Evolutionary conservation across 352 stramenopile genomes (phyloP).

Genomic region (Phytopythium vexans): DNA sequence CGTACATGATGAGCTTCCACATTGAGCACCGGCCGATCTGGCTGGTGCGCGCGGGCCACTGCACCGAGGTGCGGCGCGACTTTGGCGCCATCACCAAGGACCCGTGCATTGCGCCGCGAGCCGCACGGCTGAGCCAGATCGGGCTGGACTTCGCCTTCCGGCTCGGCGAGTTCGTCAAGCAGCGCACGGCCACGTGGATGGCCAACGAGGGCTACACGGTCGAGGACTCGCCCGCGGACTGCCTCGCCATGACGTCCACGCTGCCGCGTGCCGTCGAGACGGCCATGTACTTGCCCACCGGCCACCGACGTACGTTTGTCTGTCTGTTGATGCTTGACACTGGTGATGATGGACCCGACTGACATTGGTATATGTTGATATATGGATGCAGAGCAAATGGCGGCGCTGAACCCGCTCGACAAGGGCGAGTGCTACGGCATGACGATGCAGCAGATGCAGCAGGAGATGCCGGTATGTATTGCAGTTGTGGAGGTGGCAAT

Average conservation of each 20-base stretch:
- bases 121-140: conserved; percentile 83
- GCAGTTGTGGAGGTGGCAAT: background rate
- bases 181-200: conserved; percentile 58
- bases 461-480: conserved; percentile 49
- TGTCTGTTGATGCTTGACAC: background rate
- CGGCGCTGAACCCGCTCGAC: conserved; percentile 78
- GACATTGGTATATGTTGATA: conserved; percentile 9
- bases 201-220: conserved; percentile 33
- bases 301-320: conserved; percentile 36
- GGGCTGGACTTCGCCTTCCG: conserved; percentile 91
- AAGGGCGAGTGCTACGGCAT: conserved; percentile 86
- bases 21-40: conserved; percentile 92
- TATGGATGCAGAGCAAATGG: conserved; percentile 57
- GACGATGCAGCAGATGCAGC: conserved; percentile 82
- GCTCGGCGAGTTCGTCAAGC: conserved; percentile 90
- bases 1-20: conserved; percentile 95
- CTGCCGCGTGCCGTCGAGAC: conserved; percentile 78
- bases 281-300: conserved; percentile 48
- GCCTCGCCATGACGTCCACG: conserved; percentile 75
- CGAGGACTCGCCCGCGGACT: conserved; percentile 45
- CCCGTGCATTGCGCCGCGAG: conserved; percentile 68
- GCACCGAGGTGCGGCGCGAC: conserved; percentile 62
- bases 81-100: conserved; percentile 69
- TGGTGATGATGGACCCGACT: background rate
- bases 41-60: conserved; percentile 90